Conservation (phyloP, 257 asterid genomes). For the Solanum sitiens region DNA sequence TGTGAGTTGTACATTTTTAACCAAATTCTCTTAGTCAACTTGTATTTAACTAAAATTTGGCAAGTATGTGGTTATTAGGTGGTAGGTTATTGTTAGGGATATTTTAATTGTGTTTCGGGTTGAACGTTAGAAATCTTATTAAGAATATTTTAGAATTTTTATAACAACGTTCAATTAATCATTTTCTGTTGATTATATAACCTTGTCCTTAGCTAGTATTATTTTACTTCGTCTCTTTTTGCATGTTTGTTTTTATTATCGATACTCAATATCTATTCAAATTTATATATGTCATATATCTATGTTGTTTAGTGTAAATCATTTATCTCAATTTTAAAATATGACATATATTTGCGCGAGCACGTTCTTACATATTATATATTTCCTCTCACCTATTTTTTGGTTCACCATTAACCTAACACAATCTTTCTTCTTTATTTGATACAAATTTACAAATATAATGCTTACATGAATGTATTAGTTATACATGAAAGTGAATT, state of each 20-base stretch:
- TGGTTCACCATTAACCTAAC: too few species aligned
- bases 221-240: too few species aligned
- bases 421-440: too few species aligned
- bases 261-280: too few species aligned
- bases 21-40: not conserved
- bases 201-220: too few species aligned
- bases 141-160: not conserved
- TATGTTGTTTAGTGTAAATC: too few species aligned
- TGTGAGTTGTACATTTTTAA: not conserved
- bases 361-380: too few species aligned
- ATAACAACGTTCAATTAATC: too few species aligned
- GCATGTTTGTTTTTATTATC: too few species aligned
- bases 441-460: not conserved
- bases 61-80: not conserved
- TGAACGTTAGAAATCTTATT: not conserved
- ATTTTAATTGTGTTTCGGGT: not conserved
- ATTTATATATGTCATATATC: not conserved
- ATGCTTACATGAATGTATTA: not conserved
- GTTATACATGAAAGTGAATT: not conserved
- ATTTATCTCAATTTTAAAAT: too few species aligned
- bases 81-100: not conserved
- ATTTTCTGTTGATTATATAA: not conserved
- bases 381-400: too few species aligned
- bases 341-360: too few species aligned
- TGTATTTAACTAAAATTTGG: not conserved